Conservation (phyloP, 2,329 filamentous ascomycete genomes). For the Hysterium pulicare region DNA sequence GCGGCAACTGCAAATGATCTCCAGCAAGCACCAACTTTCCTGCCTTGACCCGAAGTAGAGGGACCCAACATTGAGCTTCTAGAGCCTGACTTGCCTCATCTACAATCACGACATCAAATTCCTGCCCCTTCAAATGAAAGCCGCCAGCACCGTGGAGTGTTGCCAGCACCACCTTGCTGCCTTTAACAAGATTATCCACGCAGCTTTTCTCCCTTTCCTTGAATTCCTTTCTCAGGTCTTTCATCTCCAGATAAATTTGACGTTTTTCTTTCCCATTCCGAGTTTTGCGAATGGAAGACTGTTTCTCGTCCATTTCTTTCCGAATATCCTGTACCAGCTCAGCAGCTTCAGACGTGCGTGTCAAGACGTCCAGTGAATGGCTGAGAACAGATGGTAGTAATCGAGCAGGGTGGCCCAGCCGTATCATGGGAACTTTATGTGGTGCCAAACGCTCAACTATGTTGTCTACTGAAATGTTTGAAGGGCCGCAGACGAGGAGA, state of each 20-base stretch:
- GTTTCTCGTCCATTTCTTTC: conserved; percentile 88
- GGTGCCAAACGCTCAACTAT: conserved; percentile 88
- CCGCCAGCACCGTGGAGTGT: conserved; percentile 91
- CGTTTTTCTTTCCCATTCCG: conserved; percentile 74
- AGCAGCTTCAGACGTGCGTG: conserved; percentile 84
- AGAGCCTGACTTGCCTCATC: conserved; percentile 95
- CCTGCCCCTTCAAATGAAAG: conserved; percentile 71
- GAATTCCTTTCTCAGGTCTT: conserved; percentile 82
- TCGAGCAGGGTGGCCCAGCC: conserved; percentile 88
- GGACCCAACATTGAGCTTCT: conserved; percentile 96
- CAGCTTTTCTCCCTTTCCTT: conserved; percentile 79
- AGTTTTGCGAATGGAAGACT: conserved; percentile 83
- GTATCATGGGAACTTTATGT: conserved; percentile 80
- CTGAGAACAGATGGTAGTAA: conserved; percentile 82
- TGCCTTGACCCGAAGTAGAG: conserved; percentile 66
- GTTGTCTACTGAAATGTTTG: conserved; percentile 97
- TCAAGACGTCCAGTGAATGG: conserved; percentile 88
- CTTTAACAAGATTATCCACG: conserved; percentile 68
- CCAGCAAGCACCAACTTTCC: conserved; percentile 87
- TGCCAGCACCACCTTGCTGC: conserved; percentile 83
- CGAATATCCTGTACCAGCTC: conserved; percentile 86
- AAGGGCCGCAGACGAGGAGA: conserved; percentile 90
- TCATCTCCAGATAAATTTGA: conserved; percentile 80
- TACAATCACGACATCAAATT: conserved; percentile 91
- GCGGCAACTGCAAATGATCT: conserved; percentile 90